Conservation (phyloP, 2,329 filamentous ascomycete species). For the Didymosphaeria variabile region DNA sequence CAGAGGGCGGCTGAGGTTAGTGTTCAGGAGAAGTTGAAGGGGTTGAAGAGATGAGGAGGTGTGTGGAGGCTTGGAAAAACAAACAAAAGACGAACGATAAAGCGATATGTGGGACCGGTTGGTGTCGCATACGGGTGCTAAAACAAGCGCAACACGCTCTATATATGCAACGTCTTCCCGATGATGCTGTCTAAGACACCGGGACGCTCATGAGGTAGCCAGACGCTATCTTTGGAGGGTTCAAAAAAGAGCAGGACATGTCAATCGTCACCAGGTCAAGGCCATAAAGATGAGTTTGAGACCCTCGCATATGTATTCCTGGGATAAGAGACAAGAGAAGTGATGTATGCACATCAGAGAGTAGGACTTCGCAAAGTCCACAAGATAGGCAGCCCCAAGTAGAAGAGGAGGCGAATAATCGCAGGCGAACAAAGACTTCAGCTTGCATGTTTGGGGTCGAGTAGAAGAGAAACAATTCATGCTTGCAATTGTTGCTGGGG, state of each 20-base stretch:
- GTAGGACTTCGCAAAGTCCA: background rate
- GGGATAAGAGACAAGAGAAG: constrained; percentile 9
- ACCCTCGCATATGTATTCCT: background rate
- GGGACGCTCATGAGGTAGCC: no score
- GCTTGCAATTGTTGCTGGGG: no score
- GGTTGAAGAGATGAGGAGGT: constrained; percentile 44
- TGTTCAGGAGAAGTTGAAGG: constrained; percentile 53
- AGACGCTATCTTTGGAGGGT: no score
- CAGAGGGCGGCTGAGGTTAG: constrained; percentile 57
- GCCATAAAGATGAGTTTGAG: no score
- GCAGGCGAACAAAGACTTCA: no score
- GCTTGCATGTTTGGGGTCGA: no score
- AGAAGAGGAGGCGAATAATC: background rate
- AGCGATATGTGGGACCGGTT: no score
- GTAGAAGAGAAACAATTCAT: no score
- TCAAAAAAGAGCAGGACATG: no score
- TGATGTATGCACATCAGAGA: background rate
- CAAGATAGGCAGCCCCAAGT: background rate
- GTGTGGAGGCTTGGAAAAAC: constrained; percentile 32
- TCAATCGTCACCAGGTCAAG: no score
- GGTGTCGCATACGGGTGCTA: no score
- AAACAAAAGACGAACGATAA: constrained; percentile 12
- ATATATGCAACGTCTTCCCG: background rate
- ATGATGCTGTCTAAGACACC: no score
- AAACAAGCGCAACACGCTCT: background rate